phyloP scores from a whole-genome alignment of 208 protist species.

The Herpetomonas samuelpessoai region DNA sequence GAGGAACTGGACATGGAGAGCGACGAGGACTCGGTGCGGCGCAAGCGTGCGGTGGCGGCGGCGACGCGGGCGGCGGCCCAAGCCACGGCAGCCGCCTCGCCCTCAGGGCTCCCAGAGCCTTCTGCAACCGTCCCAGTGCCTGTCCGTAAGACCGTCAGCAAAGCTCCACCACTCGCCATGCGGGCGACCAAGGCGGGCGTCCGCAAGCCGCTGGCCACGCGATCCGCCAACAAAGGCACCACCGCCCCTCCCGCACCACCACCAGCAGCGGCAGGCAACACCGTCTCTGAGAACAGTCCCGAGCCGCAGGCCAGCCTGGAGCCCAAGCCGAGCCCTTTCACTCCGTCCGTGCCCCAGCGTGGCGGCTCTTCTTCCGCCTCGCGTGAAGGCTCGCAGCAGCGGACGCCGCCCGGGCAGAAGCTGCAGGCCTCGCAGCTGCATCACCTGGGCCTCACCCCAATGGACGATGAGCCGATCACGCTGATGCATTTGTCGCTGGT shows the following conservation, averaged over 20 bases:
- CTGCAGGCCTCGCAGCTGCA: background rate
- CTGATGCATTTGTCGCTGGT: conserved; percentile 30
- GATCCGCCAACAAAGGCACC: background rate
- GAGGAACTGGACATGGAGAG: background rate
- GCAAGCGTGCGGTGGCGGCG: too few species aligned
- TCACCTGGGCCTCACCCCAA: conserved; percentile 7
- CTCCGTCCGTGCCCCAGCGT: too few species aligned
- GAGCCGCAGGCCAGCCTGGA: background rate
- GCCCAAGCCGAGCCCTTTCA: background rate
- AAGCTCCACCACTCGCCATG: background rate
- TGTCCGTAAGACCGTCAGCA: background rate
- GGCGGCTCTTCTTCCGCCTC: background rate
- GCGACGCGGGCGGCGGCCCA: too few species aligned
- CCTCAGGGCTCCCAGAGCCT: background rate
- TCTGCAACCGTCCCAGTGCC: background rate
- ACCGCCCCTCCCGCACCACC: too few species aligned
- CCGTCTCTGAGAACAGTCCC: too few species aligned
- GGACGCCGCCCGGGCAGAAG: background rate
- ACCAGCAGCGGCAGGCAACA: too few species aligned
- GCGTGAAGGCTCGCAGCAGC: background rate
- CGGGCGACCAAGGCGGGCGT: background rate
- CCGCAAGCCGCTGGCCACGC: too few species aligned
- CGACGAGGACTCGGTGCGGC: background rate
- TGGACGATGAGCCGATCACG: conserved; percentile 41
- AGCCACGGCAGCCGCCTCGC: background rate